Base-by-base conservation (phyloP, 805 yeast species). In the Pichia phayaonensis region DNA sequence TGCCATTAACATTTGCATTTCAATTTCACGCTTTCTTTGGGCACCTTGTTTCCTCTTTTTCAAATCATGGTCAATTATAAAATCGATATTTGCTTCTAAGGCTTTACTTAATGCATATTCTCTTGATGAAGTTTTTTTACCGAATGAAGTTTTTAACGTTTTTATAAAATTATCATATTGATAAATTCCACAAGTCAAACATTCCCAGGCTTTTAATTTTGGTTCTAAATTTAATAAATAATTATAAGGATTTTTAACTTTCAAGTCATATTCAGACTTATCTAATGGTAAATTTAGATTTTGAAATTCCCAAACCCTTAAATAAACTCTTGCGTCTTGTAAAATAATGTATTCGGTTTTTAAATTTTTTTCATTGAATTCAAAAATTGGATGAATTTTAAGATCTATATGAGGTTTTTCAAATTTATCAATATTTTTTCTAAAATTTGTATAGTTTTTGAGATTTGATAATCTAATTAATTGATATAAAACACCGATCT, bases 1-100 rank as follows among this genome's bases (percentile, higher is more conserved):
- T 4, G 81, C 81, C 60, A 86, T 66, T 49, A 86, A 63, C 22
- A 75, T 76, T 45, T 77, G 79, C 74, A 86, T 72, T 55, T 84
- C 82, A 44, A 77, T 74, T 50, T 83, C 87, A 61, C 79, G 82
- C 56, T 74, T 77, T 57, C 85, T 70, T 54, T 77, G 78, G 27
- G 75, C 61, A 18, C 80, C 69, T 52, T 73, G 74, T 57, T 73
- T 77, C 55, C 87, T 69, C 57, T 79, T 79, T 51, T 72, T 74
- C 40, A 78, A 56, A 59, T 83, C 87, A 51, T 70, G 72, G 10
- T 56, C 58, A 0, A 73, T 69, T 7, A 75, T 62, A 20, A 56
- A 63, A 45, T 72, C 64, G 23, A 70, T 61, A 51, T 62, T 61
- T 11, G 46, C 52, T 52, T 67, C 66, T 48, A 74, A 57, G 23